phyloP scores from a whole-genome alignment of 108 stramenopile genomes.

The Cyclotella atomus region DNA sequence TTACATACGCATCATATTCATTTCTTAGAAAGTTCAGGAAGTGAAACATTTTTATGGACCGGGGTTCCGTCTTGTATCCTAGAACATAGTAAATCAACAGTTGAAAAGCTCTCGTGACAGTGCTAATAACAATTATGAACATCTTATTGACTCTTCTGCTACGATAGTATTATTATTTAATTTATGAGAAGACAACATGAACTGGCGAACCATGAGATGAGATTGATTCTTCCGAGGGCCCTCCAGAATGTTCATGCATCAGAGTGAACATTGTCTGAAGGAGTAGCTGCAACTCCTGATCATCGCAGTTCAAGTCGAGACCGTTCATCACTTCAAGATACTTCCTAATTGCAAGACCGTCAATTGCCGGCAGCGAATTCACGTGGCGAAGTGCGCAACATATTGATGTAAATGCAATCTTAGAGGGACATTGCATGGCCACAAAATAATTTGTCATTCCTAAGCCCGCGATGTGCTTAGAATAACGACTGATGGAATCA shows the following conservation, averaged over 20 bases:
- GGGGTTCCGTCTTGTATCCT: too few relatives aligned
- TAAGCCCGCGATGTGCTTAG: not conserved
- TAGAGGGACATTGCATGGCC: not conserved
- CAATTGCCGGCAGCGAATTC: not conserved
- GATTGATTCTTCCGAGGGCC: not conserved
- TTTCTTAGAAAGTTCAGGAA: too few relatives aligned
- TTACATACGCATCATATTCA: too few relatives aligned
- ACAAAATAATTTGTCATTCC: not conserved
- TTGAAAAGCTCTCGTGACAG: too few relatives aligned
- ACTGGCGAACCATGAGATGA: too few relatives aligned
- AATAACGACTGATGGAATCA: not conserved
- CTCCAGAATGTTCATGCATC: not conserved
- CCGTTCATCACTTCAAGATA: not conserved
- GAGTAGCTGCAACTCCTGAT: not conserved
- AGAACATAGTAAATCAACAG: too few relatives aligned
- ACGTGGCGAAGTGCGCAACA: not conserved
- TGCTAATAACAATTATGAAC: too few relatives aligned
- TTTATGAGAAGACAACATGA: too few relatives aligned
- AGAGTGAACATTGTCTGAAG: not conserved
- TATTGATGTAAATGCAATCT: conserved; percentile 6
- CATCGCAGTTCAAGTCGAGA: not conserved
- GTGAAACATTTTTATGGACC: too few relatives aligned
- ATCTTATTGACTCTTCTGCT: too few relatives aligned
- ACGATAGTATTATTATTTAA: too few relatives aligned
- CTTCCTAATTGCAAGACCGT: not conserved